Conservation (phyloP, 2,329 filamentous ascomycete genomes). For the Verticillium tricorpus region DNA sequence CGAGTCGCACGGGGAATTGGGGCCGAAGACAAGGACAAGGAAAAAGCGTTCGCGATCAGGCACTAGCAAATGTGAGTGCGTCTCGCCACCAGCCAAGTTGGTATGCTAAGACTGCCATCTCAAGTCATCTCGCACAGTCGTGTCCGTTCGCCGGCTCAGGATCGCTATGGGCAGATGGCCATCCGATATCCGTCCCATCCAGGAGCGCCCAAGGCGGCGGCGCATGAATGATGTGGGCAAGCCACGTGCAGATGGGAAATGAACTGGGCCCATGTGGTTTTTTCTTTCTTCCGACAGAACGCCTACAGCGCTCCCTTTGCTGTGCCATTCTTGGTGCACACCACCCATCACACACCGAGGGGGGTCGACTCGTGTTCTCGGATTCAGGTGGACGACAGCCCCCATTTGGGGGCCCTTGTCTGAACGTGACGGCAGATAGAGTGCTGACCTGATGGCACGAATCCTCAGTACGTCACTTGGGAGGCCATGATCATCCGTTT, state of each 20-base stretch:
- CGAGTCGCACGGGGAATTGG: neutral
- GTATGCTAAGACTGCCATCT: conserved; percentile 1
- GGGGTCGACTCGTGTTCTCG: conserved; percentile 13
- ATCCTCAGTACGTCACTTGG: neutral
- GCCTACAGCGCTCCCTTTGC: conserved; percentile 2
- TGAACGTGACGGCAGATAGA: neutral
- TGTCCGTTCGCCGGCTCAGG: neutral
- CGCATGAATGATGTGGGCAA: neutral
- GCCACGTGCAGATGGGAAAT: conserved; percentile 1
- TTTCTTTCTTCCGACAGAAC: conserved; percentile 19
- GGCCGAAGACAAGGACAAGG: too few relatives aligned
- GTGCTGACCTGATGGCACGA: neutral
- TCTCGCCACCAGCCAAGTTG: neutral
- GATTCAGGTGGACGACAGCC: conserved; percentile 15
- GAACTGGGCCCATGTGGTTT: neutral
- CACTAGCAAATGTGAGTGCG: neutral
- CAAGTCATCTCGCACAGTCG: neutral
- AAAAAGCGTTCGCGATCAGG: neutral
- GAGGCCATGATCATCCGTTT: neutral
- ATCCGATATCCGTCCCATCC: neutral
- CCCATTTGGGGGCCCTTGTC: neutral
- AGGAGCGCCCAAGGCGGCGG: neutral
- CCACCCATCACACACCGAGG: neutral
- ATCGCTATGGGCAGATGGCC: neutral
- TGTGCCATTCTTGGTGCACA: neutral